phyloP scores from a whole-genome alignment of 1,284 basidiomycete genomes.

The Pascua sp. region DNA sequence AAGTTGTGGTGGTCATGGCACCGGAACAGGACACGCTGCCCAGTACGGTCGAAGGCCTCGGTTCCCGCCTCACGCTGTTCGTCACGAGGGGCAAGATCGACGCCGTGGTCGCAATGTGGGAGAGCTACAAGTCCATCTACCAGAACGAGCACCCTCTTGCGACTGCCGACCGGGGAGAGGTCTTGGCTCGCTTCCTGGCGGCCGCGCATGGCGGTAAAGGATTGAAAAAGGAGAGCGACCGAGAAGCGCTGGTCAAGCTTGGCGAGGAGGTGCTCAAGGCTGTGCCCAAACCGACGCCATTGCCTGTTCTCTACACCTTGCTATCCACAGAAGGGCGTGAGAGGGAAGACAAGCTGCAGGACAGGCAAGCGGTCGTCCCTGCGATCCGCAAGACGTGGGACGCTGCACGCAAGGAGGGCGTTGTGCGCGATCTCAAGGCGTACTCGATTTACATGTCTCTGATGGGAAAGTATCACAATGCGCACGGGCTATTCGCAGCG shows the following conservation, averaged over 20 bases:
- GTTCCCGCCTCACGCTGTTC: no score
- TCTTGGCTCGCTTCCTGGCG: slow-evolving; percentile 1
- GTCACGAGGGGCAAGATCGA: background rate
- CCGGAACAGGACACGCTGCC: no score
- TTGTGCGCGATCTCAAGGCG: slow-evolving; percentile 37
- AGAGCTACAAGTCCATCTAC: background rate
- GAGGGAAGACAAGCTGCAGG: slow-evolving; percentile 1
- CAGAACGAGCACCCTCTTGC: background rate
- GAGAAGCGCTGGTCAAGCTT: background rate
- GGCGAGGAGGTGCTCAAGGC: background rate
- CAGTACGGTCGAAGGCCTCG: no score
- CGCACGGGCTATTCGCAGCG: slow-evolving; percentile 24
- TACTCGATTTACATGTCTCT: slow-evolving; percentile 44
- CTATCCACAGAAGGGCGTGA: slow-evolving; percentile 2
- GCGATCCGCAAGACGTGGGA: slow-evolving; percentile 26
- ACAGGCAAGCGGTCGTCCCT: slow-evolving; percentile 2
- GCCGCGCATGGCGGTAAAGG: background rate
- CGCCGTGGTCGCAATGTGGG: background rate
- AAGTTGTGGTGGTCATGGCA: no score
- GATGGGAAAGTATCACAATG: slow-evolving; percentile 39
- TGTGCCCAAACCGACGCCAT: slow-evolving; percentile 19
- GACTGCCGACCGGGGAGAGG: background rate
- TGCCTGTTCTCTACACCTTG: slow-evolving; percentile 16
- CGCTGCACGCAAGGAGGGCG: slow-evolving; percentile 21
- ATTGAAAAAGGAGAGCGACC: background rate